Percentiles rank a stretch among this genome's conserved stretches.
phyloP scores from a whole-genome alignment of 257 asterid species.

The Solanum clarkiae region DNA sequence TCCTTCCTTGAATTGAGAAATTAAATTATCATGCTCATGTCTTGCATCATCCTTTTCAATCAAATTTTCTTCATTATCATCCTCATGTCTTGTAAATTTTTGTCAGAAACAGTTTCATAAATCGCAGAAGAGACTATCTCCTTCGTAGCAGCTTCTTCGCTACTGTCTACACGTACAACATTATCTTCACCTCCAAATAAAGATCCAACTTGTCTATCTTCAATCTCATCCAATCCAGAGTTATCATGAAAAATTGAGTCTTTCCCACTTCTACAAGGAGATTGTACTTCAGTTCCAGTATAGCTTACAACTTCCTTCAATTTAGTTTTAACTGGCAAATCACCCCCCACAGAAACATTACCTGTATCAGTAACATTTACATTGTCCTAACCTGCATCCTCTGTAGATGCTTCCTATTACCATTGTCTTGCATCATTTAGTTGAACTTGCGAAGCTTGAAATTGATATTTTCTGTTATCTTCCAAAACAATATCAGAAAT shows the following conservation, averaged over 20 bases:
- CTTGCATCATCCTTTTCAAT: too few species aligned
- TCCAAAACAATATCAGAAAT: neutral
- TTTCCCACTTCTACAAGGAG: constrained; percentile 8
- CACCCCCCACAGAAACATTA: neutral
- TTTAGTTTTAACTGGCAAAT: neutral
- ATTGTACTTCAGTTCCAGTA: constrained; percentile 6
- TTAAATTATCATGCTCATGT: constrained; percentile 12
- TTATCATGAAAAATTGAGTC: neutral
- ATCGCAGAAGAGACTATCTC: neutral
- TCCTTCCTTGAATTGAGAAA: constrained; percentile 22
- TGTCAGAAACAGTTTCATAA: neutral
- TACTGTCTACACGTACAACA: constrained; percentile 2
- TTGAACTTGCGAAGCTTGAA: neutral
- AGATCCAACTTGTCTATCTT: constrained; percentile 11
- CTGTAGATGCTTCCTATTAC: neutral
- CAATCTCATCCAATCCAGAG: constrained; percentile 2
- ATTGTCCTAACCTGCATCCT: neutral
- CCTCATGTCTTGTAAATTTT: constrained; percentile 6
- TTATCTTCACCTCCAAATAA: constrained; percentile 13
- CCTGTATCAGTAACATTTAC: neutral
- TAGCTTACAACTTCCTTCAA: neutral
- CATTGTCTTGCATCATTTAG: neutral
- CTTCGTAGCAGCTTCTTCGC: neutral
- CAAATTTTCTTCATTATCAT: too few species aligned
- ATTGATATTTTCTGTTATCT: neutral